Conservation (phyloP, 1,284 basidiomycete genomes). For the Athelia sp. region DNA sequence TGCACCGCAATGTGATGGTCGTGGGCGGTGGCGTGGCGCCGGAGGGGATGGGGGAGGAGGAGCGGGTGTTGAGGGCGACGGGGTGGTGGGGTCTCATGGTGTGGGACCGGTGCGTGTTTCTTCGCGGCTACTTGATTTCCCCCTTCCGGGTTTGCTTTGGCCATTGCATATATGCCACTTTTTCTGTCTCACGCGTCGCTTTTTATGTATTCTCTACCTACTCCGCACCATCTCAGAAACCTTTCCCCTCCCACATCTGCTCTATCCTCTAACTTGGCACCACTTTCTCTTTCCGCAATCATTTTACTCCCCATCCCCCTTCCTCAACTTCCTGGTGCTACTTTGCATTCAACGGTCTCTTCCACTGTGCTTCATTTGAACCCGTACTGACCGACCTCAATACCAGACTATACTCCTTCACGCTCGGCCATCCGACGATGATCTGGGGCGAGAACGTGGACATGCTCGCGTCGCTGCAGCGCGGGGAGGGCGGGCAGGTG, state of each 20-base stretch:
- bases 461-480: slow-evolving; percentile 27
- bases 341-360: not conserved
- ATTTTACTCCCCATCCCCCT: no score
- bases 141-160: no score
- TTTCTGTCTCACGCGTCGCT: no score
- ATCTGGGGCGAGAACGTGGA: slow-evolving; percentile 35
- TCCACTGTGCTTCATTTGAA: not conserved
- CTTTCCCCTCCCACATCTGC: no score
- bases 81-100: slow-evolving; percentile 46
- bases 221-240: no score
- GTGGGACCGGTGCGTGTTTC: slow-evolving; percentile 38
- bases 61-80: slow-evolving; percentile 35
- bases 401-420: slow-evolving; percentile 37
- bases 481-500: slow-evolving; percentile 27
- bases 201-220: no score
- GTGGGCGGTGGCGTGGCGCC: slow-evolving; percentile 44
- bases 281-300: no score
- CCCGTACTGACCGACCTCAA: not conserved
- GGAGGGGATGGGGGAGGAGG: slow-evolving; percentile 43
- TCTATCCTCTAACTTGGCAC: no score
- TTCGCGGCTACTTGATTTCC: slow-evolving; percentile 10
- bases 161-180: no score
- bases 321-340: not conserved
- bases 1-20: slow-evolving; percentile 26
- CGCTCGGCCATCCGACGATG: slow-evolving; percentile 42